Conservation (phyloP, 768 basidiomycete species). For the Amanita exitialis region DNA sequence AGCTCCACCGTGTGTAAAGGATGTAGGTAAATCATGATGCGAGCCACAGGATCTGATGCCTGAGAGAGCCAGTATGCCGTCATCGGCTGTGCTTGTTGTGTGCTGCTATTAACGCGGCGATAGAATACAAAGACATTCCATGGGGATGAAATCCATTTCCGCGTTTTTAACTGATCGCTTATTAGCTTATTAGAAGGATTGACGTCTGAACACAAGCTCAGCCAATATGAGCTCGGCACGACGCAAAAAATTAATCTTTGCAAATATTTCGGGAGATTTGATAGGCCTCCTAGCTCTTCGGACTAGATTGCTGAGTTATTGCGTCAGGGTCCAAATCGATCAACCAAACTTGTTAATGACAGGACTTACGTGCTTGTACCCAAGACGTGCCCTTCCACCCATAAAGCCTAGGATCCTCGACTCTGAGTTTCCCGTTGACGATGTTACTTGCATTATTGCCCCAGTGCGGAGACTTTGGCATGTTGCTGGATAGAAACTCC, state of each 20-base stretch:
- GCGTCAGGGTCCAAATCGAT: not conserved
- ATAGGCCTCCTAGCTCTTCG: not conserved
- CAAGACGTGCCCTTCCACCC: not conserved
- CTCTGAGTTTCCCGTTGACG: not conserved
- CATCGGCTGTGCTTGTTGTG: not conserved
- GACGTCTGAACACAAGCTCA: not conserved
- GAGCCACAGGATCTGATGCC: not conserved
- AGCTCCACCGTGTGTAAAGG: not conserved
- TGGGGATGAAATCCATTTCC: too few relatives aligned
- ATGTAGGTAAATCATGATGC: not conserved
- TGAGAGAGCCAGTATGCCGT: not conserved
- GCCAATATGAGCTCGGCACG: not conserved
- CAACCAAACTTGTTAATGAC: not conserved
- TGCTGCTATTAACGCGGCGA: not conserved
- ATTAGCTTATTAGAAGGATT: not conserved
- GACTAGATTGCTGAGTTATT: not conserved
- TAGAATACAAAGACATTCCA: too few relatives aligned
- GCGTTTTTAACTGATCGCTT: too few relatives aligned
- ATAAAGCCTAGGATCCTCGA: not conserved
- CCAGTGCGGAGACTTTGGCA: too few relatives aligned
- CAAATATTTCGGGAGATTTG: not conserved
- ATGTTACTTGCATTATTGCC: not conserved
- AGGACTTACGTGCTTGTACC: not conserved
- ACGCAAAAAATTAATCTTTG: not conserved
- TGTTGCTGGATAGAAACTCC: too few relatives aligned